Evolutionary conservation across 345 rosid genomes (phyloP).

Genomic region (Eucalyptus polybractea): DNA sequence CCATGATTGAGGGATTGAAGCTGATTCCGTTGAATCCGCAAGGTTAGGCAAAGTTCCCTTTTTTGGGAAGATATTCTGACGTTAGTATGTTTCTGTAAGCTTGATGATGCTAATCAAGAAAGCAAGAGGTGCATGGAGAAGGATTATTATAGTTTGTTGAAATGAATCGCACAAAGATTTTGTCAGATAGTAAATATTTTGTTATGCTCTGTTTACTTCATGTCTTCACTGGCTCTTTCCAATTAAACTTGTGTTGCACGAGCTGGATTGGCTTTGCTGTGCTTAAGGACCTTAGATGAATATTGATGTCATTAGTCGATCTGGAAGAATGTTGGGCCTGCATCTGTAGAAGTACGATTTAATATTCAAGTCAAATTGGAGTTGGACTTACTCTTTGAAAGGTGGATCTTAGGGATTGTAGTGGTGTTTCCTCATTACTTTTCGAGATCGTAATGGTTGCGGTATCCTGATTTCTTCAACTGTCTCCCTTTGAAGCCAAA

Average conservation of each 20-base stretch:
- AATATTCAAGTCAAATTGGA: background rate
- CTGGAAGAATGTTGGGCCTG: background rate
- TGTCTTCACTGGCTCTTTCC: background rate
- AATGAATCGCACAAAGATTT: background rate
- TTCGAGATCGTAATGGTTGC: background rate
- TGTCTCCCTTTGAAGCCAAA: background rate
- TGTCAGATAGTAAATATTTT: background rate
- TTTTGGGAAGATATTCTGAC: background rate
- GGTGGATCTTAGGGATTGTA: background rate
- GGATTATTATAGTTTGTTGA: background rate
- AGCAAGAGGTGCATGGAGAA: background rate
- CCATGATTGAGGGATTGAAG: background rate
- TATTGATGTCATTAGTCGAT: background rate
- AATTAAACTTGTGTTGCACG: background rate
- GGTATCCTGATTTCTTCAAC: background rate
- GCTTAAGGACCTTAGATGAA: background rate
- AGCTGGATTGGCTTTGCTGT: background rate
- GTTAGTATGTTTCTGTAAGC: rapidly evolving
- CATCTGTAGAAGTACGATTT: too few species aligned
- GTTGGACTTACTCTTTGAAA: background rate
- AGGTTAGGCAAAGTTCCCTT: background rate
- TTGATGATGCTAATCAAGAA: background rate
- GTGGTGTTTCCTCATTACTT: background rate
- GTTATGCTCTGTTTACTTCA: background rate
- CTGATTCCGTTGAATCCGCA: background rate